These are phyloP conservation scores for Pleurozium schreberi DNA, from an alignment of 225 moss, liverwort and hornwort species.

Conservation along the genomic window DNA sequence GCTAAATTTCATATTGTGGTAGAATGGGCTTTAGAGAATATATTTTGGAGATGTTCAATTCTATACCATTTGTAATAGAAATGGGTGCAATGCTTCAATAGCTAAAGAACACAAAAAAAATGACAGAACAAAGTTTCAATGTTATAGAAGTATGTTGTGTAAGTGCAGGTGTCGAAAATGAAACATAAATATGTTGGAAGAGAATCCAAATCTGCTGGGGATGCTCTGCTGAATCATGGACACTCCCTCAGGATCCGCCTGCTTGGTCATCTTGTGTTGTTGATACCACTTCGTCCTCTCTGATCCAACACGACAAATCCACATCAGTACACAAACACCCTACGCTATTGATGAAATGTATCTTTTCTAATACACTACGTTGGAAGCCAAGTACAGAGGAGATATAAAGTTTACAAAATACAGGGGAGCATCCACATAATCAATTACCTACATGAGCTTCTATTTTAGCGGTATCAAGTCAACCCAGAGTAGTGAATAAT, in stretches of 20 bases:
- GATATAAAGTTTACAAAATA: background rate
- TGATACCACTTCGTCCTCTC: slow-evolving; percentile 66
- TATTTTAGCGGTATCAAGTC: background rate
- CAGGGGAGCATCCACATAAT: background rate
- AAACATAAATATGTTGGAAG: slow-evolving; percentile 12
- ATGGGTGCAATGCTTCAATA: background rate
- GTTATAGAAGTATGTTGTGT: background rate
- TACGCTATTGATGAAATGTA: background rate
- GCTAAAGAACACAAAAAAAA: background rate
- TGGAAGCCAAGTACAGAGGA: background rate
- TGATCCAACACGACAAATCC: slow-evolving; percentile 13
- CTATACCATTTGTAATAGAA: background rate
- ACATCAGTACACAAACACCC: slow-evolving; percentile 6
- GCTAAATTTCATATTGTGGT: background rate
- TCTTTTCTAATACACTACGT: background rate
- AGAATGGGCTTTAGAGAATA: background rate
- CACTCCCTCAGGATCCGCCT: slow-evolving; percentile 39
- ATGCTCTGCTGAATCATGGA: slow-evolving; percentile 42
- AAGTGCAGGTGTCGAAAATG: background rate
- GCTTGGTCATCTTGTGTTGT: slow-evolving; percentile 55
- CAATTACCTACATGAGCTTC: background rate
- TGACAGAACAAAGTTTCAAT: background rate
- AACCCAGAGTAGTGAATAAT: background rate
- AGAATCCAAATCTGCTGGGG: slow-evolving; percentile 51
- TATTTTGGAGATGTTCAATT: background rate